Evolutionary conservation across 441 rosid species (phyloP), one percentile per base, ranked within the genome.

Genomic region (Gossypium gossypioides): DNA sequence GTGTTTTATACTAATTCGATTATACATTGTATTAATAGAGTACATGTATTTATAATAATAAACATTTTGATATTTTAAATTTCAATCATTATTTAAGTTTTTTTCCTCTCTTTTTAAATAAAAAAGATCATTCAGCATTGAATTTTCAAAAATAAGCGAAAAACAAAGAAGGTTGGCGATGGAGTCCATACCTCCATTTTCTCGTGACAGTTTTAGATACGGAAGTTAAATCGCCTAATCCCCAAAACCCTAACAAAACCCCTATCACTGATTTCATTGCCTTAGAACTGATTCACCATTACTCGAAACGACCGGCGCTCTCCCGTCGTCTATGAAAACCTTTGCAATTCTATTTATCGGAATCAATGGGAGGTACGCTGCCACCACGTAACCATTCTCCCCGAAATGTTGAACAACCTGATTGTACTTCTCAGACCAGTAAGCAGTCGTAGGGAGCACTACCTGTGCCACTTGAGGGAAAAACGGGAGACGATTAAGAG

Each of bases 371-470:
- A 84, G 68, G 55, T 80, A 80, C 34, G 72, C 62, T 0, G 82
- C 84, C 62, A 74, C 78, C 12, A 70, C 56, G 57, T 74, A 84
- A 13, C 81, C 89, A 37, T 76, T 79, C 76, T 85, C 86, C 0
- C 74, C 74, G 0, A 75, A 65, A 25, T 65, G 72, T 62, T 80
- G 68, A 65, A 85, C 87, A 6, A 59, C 73, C 34, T 74, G 74
- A 60, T 88, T 88, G 72, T 88, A 88, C 83, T 84, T 85, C 18
- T 85, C 85, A 3, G 86, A 82, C 84, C 90, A 86, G 72, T 82
- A 81, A 24, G 84, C 83, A 51, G 81, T 85, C 22, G 80, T 80
- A 2, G 88, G 89, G 21, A 83, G 76, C 37, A 75, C 76, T 4
- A 85, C 32, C 50, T 79, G 74, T 22, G 89, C 86, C 80, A 85